phyloP scores from a whole-genome alignment of 768 basidiomycete species.

The Boletus edulis region DNA sequence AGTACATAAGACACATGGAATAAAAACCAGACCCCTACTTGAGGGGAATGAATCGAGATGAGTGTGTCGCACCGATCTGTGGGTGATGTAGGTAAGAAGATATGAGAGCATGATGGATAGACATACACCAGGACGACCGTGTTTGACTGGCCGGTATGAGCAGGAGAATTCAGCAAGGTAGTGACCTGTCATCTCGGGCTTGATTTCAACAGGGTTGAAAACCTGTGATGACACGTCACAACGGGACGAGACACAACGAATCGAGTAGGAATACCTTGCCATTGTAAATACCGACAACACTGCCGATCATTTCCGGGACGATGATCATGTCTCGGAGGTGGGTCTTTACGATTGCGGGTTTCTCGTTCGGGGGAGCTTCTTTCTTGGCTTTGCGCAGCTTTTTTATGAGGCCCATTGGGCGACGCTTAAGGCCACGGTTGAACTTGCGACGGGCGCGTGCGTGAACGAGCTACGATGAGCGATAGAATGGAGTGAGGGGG shows the following conservation, averaged over 20 bases:
- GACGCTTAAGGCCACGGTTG: slow-evolving; percentile 98
- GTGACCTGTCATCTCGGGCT: slow-evolving; percentile 99
- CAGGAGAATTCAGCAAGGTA: slow-evolving; percentile 98
- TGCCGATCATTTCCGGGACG: slow-evolving; percentile 99
- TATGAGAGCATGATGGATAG: not conserved
- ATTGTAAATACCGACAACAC: slow-evolving; percentile 97
- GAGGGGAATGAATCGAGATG: slow-evolving; percentile 92
- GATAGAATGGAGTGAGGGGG: not conserved
- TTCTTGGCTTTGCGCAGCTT: slow-evolving; percentile 99
- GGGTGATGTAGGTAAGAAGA: slow-evolving; percentile 13
- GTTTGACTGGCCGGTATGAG: slow-evolving; percentile 98
- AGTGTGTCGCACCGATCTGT: slow-evolving; percentile 89
- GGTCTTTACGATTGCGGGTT: slow-evolving; percentile 98
- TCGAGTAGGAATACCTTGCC: slow-evolving; percentile 65
- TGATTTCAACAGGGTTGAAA: slow-evolving; percentile 97
- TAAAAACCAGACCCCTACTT: slow-evolving; percentile 58
- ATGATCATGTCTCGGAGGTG: slow-evolving; percentile 99
- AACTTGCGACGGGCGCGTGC: slow-evolving; percentile 98
- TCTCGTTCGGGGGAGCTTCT: slow-evolving; percentile 98
- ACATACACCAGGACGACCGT: slow-evolving; percentile 98
- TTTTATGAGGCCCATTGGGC: slow-evolving; percentile 98
- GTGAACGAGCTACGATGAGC: slow-evolving; percentile 75
- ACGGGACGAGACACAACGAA: not conserved
- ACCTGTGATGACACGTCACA: slow-evolving; percentile 43
- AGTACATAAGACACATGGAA: slow-evolving; percentile 28